These are phyloP conservation scores for Orbilia quercus DNA, from an alignment of 2,329 filamentous ascomycete genomes.

Conservation along the genomic window DNA sequence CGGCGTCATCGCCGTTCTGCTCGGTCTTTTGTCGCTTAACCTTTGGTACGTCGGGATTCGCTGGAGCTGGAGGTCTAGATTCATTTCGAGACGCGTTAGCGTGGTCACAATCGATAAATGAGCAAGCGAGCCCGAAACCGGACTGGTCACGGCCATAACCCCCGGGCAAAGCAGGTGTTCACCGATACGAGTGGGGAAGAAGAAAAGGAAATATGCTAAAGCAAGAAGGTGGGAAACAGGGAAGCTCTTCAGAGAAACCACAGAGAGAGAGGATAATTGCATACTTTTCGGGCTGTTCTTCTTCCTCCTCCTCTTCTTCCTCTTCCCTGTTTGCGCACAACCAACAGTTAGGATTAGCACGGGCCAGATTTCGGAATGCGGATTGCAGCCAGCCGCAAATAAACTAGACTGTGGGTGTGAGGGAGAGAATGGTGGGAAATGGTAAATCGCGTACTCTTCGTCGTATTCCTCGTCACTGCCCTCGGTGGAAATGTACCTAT, in stretches of 20 bases:
- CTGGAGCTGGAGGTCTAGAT: slow-evolving; percentile 8
- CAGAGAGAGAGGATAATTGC: slow-evolving; percentile 1
- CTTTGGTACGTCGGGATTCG: slow-evolving; percentile 41
- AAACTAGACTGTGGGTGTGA: background rate
- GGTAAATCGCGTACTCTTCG: slow-evolving; percentile 41
- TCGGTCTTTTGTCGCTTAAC: slow-evolving; percentile 54
- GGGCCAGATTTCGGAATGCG: background rate
- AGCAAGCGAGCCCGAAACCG: slow-evolving; percentile 22
- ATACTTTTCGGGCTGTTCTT: slow-evolving; percentile 51
- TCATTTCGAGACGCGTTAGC: slow-evolving; percentile 42
- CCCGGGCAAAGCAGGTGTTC: too few relatives aligned
- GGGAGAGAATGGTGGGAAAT: slow-evolving; percentile 5
- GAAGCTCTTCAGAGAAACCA: slow-evolving; percentile 14
- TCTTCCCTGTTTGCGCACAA: slow-evolving; percentile 45
- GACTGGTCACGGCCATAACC: too few relatives aligned
- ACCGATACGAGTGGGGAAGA: slow-evolving; percentile 24
- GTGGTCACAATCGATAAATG: slow-evolving; percentile 42
- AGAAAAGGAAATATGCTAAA: background rate
- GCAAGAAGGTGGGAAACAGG: slow-evolving; percentile 4
- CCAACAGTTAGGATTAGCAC: slow-evolving; percentile 21
- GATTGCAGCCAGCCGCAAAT: slow-evolving; percentile 1
- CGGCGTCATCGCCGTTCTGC: slow-evolving; percentile 25
- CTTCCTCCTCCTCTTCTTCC: slow-evolving; percentile 41
- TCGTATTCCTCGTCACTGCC: slow-evolving; percentile 44
- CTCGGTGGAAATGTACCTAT: slow-evolving; percentile 47